phyloP scores from a whole-genome alignment of 495 filamentous ascomycete species.

The Penicillium coprophilum region DNA sequence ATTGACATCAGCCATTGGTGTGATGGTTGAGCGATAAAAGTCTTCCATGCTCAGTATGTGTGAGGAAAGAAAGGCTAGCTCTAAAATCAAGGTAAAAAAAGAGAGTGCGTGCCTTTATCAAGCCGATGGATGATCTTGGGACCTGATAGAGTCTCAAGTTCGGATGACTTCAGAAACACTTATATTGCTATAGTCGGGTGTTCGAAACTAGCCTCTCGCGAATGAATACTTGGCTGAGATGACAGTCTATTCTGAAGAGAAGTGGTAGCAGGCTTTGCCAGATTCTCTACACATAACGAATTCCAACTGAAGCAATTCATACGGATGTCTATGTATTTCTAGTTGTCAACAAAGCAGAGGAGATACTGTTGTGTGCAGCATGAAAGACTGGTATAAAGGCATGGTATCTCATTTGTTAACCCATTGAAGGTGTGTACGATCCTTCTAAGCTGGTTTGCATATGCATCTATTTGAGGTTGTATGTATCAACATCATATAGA shows the following conservation, averaged over 20 bases:
- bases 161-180: background rate
- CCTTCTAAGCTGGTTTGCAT: background rate
- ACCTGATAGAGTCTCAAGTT: background rate
- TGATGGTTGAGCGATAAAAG: background rate
- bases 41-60: background rate
- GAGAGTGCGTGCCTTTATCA: background rate
- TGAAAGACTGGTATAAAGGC: conserved; percentile 6
- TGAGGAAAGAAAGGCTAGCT: background rate
- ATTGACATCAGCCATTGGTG: background rate
- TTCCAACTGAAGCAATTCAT: background rate
- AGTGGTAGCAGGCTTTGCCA: background rate
- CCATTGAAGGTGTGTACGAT: background rate
- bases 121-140: background rate
- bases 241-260: background rate
- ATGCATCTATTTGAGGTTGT: background rate
- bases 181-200: background rate
- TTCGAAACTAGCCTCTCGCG: background rate
- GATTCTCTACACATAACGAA: background rate
- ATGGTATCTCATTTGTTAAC: background rate
- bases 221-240: background rate
- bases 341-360: conserved; percentile 4
- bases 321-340: background rate
- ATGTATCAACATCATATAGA: background rate
- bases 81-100: background rate
- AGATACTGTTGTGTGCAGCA: background rate